phyloP scores from a whole-genome alignment of 768 basidiomycete species.

The Holtermannia corniformis region DNA sequence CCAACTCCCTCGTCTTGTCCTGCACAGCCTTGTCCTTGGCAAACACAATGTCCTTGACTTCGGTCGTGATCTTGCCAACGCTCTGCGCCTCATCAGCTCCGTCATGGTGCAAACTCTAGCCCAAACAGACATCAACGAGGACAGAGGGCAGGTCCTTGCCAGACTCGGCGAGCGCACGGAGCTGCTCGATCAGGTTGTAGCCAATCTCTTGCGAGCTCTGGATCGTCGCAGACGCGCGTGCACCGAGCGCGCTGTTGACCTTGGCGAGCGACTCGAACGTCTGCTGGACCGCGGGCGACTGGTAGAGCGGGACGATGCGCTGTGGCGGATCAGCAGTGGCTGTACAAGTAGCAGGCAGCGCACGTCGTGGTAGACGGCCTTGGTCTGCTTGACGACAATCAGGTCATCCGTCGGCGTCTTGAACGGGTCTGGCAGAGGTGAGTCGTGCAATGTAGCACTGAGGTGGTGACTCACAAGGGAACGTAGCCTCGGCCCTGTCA shows the following conservation, averaged over 20 bases:
- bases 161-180: constrained; percentile 26
- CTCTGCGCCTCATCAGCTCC: constrained; percentile 5
- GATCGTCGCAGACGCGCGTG: constrained; percentile 28
- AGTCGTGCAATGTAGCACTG: not conserved
- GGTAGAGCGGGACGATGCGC: constrained; percentile 26
- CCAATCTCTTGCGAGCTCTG: constrained; percentile 24
- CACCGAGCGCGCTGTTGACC: constrained; percentile 32
- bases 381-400: constrained; percentile 34
- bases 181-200: constrained; percentile 29
- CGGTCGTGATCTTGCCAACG: constrained; percentile 22
- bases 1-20: constrained; percentile 36
- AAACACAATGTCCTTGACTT: constrained; percentile 28
- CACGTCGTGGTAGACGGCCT: constrained; percentile 37
- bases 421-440: constrained; percentile 31
- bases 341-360: constrained; percentile 4
- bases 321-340: constrained; percentile 3
- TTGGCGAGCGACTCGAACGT: constrained; percentile 26
- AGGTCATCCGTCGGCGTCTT: constrained; percentile 35
- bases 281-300: constrained; percentile 26
- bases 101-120: not conserved
- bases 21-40: constrained; percentile 29
- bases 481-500: constrained; percentile 33
- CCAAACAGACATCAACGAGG: constrained; percentile 22
- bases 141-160: constrained; percentile 24
- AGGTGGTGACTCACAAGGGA: constrained; percentile 24